These are phyloP conservation scores for Aspergillus bridgeri DNA, from an alignment of 495 filamentous ascomycete species.

Conservation along the genomic window DNA sequence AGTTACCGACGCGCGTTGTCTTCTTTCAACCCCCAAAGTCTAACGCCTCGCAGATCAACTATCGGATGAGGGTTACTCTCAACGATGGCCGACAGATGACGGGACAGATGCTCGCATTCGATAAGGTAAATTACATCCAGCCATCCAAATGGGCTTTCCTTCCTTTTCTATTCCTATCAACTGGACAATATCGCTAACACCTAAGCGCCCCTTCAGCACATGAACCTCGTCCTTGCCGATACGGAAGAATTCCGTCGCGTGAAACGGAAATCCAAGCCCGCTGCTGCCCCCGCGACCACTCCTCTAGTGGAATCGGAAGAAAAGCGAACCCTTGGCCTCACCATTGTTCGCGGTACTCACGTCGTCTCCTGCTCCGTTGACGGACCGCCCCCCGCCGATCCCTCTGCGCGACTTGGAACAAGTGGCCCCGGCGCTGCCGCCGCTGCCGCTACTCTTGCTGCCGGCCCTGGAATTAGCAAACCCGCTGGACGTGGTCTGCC, in stretches of 20 bases:
- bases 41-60: slow-evolving; percentile 78
- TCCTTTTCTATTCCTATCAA: background rate
- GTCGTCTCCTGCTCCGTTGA: slow-evolving; percentile 95
- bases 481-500: slow-evolving; percentile 91
- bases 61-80: slow-evolving; percentile 95
- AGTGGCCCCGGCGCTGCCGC: slow-evolving; percentile 63
- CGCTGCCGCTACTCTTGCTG: slow-evolving; percentile 61
- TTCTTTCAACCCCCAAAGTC: slow-evolving; percentile 1
- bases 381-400: slow-evolving; percentile 93
- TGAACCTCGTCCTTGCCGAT: slow-evolving; percentile 98
- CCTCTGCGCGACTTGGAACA: slow-evolving; percentile 81
- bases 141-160: background rate
- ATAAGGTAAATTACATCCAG: slow-evolving; percentile 62
- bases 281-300: slow-evolving; percentile 52
- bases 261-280: slow-evolving; percentile 82
- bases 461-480: slow-evolving; percentile 87
- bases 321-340: slow-evolving; percentile 91
- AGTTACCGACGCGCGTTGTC: slow-evolving; percentile 35
- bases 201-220: slow-evolving; percentile 58
- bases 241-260: slow-evolving; percentile 98
- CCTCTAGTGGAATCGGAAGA: slow-evolving; percentile 84
- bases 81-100: slow-evolving; percentile 95
- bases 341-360: slow-evolving; percentile 89
- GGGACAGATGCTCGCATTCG: slow-evolving; percentile 95
- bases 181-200: background rate